These are phyloP conservation scores for Komagataella pseudopastoris DNA, from an alignment of 805 yeast genomes.

Conservation along the genomic window DNA sequence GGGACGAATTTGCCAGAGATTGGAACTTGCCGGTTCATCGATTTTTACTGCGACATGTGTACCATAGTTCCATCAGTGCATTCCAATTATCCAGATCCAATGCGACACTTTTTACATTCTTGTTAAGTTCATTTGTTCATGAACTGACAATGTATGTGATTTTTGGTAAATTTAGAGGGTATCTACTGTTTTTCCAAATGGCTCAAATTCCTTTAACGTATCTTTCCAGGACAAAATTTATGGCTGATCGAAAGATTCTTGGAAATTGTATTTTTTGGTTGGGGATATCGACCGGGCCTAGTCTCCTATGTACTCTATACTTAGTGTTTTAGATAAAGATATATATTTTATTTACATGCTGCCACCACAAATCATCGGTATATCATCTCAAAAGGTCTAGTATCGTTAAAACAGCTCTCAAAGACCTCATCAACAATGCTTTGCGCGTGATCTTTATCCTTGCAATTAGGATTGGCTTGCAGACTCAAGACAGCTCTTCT, in stretches of 20 bases:
- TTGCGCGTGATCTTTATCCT: slow-evolving; percentile 58
- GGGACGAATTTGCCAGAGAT: slow-evolving; percentile 86
- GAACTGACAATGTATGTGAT: slow-evolving; percentile 88
- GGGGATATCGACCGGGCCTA: slow-evolving; percentile 84
- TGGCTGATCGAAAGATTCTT: slow-evolving; percentile 41
- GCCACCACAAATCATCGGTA: slow-evolving; percentile 34
- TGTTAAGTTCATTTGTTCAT: slow-evolving; percentile 73
- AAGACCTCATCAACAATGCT: slow-evolving; percentile 78
- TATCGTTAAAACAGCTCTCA: slow-evolving; percentile 86
- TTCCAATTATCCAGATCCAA: slow-evolving; percentile 45
- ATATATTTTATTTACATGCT: not conserved
- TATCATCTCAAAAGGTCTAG: slow-evolving; percentile 90
- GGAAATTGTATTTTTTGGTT: slow-evolving; percentile 86
- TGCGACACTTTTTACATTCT: slow-evolving; percentile 70
- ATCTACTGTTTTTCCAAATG: slow-evolving; percentile 72
- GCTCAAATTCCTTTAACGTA: slow-evolving; percentile 71
- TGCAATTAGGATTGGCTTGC: slow-evolving; percentile 74
- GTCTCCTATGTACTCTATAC: slow-evolving; percentile 74
- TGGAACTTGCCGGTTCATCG: slow-evolving; percentile 95
- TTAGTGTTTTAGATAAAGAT: slow-evolving; percentile 40
- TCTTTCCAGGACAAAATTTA: slow-evolving; percentile 42
- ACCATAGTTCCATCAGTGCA: slow-evolving; percentile 77
- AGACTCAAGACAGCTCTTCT: slow-evolving; percentile 84
- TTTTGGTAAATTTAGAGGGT: slow-evolving; percentile 70
- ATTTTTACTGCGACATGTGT: slow-evolving; percentile 84